Evolutionary conservation across 192 early-diverging fungal genomes (phyloP), one percentile per base, ranked within the genome.

Genomic region (Kickxella alabastrina): DNA sequence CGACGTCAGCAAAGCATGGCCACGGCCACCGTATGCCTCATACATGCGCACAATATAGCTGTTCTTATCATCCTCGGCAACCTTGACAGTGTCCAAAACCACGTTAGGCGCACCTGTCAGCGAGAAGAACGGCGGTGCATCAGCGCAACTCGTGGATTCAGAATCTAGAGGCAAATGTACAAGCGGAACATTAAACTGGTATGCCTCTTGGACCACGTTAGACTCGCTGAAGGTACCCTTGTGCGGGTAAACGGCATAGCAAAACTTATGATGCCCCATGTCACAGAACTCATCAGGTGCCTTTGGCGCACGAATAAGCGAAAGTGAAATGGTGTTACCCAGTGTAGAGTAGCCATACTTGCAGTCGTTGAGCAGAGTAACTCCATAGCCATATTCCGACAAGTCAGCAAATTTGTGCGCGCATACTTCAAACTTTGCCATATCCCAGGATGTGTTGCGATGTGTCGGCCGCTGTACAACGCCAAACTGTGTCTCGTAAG

Each of bases 361-460:
- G 81, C 89, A 85, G 64, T 98, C 93, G 59, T 93, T 97, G 48
- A 96, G 62, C 27, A 98, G 63, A 1, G 93, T 86, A 4, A 95
- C 86, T 26, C 95, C 95, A 65, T 90, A 97, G 0, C 96, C 92
- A 55, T 83, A 89, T 60, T 98, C 93, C 4, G 90, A 92, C 1
- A 92, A 76, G 47, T 98, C 95, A 2, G 87, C 92, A 80, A 88
- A 98, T 57, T 94, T 93, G 80, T 98, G 96, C 0, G 85, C 93
- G 49, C 91, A 92, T 3, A 95, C 93, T 77, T 98, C 96, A 68
- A 99, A 99, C 50, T 88, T 86, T 32, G 68, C 79, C 70, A 77
- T 72, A 26, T 90, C 92, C 83, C 92, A 94, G 24, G 82, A 80
- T 3, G 87, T 98, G 65, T 97, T 98, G 73, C 81, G 89, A 45